Conservation (phyloP, 768 basidiomycete genomes). For the Termitomyces titanicus region DNA sequence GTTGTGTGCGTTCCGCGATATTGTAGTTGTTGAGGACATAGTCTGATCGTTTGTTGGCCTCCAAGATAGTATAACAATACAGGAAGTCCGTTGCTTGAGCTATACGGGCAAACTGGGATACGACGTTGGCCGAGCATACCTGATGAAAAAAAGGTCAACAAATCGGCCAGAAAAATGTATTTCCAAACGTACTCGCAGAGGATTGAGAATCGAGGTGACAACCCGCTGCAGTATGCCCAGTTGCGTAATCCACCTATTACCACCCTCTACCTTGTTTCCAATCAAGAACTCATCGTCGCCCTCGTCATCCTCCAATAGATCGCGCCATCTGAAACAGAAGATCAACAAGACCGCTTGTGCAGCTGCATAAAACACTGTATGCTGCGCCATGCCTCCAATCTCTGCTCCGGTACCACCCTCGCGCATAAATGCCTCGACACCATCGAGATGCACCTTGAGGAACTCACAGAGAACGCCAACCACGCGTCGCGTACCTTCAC, state of each 20-base stretch:
- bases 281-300: slow-evolving; percentile 39
- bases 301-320: slow-evolving; percentile 67
- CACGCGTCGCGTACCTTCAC: slow-evolving; percentile 67
- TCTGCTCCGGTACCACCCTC: slow-evolving; percentile 26
- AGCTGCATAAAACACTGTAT: slow-evolving; percentile 88
- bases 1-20: slow-evolving; percentile 6
- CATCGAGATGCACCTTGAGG: slow-evolving; percentile 71
- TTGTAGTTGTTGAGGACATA: slow-evolving; percentile 29
- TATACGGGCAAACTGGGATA: slow-evolving; percentile 89
- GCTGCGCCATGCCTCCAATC: slow-evolving; percentile 31
- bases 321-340: slow-evolving; percentile 97
- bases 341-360: slow-evolving; percentile 91
- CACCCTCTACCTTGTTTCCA: slow-evolving; percentile 17
- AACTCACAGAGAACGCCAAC: slow-evolving; percentile 85
- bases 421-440: slow-evolving; percentile 50
- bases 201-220: slow-evolving; percentile 81
- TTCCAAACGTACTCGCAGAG: slow-evolving; percentile 65
- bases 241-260: slow-evolving; percentile 82
- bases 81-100: slow-evolving; percentile 88
- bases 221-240: slow-evolving; percentile 76
- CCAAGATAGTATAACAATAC: slow-evolving; percentile 92
- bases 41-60: slow-evolving; percentile 76
- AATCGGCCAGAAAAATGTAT: neutral
- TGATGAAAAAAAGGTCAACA: slow-evolving; percentile 23
- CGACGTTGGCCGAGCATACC: slow-evolving; percentile 90